Evolutionary conservation across 306 rosid genomes (phyloP).

Genomic region (Quillaja saponaria): DNA sequence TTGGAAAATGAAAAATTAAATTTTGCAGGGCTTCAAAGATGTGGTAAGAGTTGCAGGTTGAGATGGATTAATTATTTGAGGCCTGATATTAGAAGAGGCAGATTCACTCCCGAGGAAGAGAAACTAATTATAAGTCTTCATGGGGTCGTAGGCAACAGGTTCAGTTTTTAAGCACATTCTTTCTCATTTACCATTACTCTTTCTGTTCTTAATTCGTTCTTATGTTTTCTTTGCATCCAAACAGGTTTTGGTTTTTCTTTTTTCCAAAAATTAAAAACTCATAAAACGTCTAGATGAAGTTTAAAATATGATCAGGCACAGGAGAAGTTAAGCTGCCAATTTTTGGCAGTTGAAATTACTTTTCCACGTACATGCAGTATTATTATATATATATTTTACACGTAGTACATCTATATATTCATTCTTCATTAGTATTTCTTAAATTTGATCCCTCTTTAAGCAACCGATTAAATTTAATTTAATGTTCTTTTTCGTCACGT

Average conservation of each 20-base stretch:
- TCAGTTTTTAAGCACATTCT: not conserved
- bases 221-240: too few relatives aligned
- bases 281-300: too few relatives aligned
- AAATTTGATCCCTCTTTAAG: slow-evolving; percentile 23
- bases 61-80: slow-evolving; percentile 98
- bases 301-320: too few relatives aligned
- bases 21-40: slow-evolving; percentile 84
- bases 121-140: slow-evolving; percentile 93
- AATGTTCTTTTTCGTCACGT: slow-evolving; percentile 26
- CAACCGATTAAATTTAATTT: slow-evolving; percentile 34
- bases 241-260: too few relatives aligned
- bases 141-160: slow-evolving; percentile 98
- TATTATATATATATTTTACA: too few relatives aligned
- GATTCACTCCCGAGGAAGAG: slow-evolving; percentile 93
- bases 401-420: too few relatives aligned
- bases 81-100: slow-evolving; percentile 96
- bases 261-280: too few relatives aligned
- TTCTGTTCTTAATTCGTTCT: too few relatives aligned
- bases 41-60: slow-evolving; percentile 95
- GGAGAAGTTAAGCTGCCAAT: slow-evolving; percentile 47
- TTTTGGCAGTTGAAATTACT: slow-evolving; percentile 40
- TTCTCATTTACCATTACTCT: not conserved
- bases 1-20: too few relatives aligned
- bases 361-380: slow-evolving; percentile 21
- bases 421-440: too few relatives aligned